phyloP scores from a whole-genome alignment of 2,329 filamentous ascomycete species.

The Herpotrichia juniperi region DNA sequence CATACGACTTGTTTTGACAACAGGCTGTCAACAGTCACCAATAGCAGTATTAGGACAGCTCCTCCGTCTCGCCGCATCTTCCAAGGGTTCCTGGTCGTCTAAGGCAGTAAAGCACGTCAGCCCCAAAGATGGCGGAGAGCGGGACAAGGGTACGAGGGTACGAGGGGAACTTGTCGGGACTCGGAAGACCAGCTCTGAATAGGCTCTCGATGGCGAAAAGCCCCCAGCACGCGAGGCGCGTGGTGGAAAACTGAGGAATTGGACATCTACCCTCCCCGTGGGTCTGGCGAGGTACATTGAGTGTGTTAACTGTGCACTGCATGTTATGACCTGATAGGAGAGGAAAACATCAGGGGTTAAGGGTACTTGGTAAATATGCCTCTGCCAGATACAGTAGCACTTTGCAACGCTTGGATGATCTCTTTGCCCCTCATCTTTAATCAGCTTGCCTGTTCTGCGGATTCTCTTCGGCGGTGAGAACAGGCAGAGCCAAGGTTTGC shows the following conservation, averaged over 20 bases:
- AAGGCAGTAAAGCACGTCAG: slow-evolving; percentile 39
- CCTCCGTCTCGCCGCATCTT: not conserved
- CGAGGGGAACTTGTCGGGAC: slow-evolving; percentile 21
- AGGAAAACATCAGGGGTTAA: too few relatives aligned
- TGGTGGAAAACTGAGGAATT: not conserved
- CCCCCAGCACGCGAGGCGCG: not conserved
- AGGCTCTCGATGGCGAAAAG: not conserved
- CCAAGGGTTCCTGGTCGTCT: slow-evolving; percentile 27
- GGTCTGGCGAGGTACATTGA: slow-evolving; percentile 9
- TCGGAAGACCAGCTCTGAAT: slow-evolving; percentile 2
- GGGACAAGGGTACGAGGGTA: slow-evolving; percentile 28
- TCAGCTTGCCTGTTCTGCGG: too few relatives aligned
- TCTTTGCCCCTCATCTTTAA: too few relatives aligned
- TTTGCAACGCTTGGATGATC: too few relatives aligned
- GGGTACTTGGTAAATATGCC: too few relatives aligned
- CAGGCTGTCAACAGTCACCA: not conserved
- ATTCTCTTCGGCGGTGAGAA: too few relatives aligned
- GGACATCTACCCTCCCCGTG: slow-evolving; percentile 14
- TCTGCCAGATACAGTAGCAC: too few relatives aligned
- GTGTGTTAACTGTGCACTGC: slow-evolving; percentile 16
- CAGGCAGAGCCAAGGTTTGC: slow-evolving; percentile 18
- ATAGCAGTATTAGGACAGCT: not conserved
- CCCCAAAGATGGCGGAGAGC: slow-evolving; percentile 25
- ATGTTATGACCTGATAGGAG: too few relatives aligned
- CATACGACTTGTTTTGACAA: not conserved